Conservation (phyloP, 2,329 filamentous ascomycete genomes). For the Colletotrichum sojae region DNA sequence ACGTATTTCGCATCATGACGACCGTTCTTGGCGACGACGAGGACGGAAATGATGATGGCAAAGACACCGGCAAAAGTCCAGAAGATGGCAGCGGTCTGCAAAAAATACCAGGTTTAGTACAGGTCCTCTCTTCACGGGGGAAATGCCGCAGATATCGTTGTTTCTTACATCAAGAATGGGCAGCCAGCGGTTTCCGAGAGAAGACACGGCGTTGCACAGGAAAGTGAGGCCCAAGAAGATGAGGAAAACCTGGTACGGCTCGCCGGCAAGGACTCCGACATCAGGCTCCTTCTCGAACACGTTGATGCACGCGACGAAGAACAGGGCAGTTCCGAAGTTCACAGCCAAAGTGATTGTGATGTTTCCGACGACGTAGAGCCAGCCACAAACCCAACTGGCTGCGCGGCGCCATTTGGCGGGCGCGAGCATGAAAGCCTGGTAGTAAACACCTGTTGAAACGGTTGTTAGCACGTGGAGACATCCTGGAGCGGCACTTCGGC, state of each 20-base stretch:
- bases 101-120: constrained; percentile 14
- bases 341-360: constrained; percentile 88
- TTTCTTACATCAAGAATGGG: constrained; percentile 76
- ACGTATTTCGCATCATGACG: constrained; percentile 74
- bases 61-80: constrained; percentile 82
- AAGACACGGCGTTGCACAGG: constrained; percentile 74
- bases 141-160: not conserved
- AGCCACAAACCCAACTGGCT: constrained; percentile 80
- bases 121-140: not conserved
- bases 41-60: constrained; percentile 73
- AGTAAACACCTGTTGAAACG: constrained; percentile 71
- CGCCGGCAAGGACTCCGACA: constrained; percentile 60
- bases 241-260: constrained; percentile 77
- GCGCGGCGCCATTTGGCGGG: constrained; percentile 72
- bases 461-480: constrained; percentile 36
- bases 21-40: constrained; percentile 78
- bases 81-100: constrained; percentile 78
- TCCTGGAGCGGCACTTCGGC: constrained; percentile 16
- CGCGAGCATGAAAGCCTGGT: constrained; percentile 83
- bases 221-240: constrained; percentile 80
- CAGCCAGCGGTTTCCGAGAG: constrained; percentile 76
- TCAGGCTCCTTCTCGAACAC: constrained; percentile 65
- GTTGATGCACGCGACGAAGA: constrained; percentile 69
- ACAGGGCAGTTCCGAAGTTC: constrained; percentile 83
- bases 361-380: constrained; percentile 84